Evolutionary conservation across 352 stramenopile species (phyloP), one percentile per base, ranked within the genome.

Genomic region (Pythium aquatile): DNA sequence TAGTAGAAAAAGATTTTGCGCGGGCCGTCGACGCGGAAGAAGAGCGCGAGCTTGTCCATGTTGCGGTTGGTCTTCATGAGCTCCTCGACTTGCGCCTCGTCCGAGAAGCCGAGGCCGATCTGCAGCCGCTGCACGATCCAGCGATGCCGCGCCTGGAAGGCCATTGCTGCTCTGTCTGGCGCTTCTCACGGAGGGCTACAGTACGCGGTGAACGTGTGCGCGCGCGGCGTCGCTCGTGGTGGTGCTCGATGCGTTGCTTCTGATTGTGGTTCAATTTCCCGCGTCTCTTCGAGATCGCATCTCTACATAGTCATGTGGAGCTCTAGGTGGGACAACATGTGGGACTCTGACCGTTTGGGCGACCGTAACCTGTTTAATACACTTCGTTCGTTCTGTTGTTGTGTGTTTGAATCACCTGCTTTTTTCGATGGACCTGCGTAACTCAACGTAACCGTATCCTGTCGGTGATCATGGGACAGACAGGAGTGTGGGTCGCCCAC

Each of bases 51-150:
- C 42, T 75, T 76, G 16, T 91, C 85, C 83, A 94, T 91, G 71
- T 88, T 91, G 57, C 76, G 71, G 66, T 92, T 92, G 52, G 76
- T 79, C 59, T 84, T 87, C 73, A 94, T 71, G 9, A 91, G 76
- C 61, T 93, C 85, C 61, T 94, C 83, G 20, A 94, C 78, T 33
- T 91, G 80, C 39, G 74, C 69, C 56, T 93, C 85, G 51, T 93
- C 83, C 5, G 73, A 66, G 63, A 94, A 91, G 16, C 82, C 81
- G n/a, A 94, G 71, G 7, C 77, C 70, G 14, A 83, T 73, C 64
- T 94, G 83, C 54, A 94, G 63, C 30, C 85, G 84, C 79, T 93
- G 83, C 58, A 94, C 90, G 66, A 93, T 80, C 85, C 85, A 94
- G 62, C 83, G 83, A 56, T 94, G 85, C 20, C 85, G 80, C 47